Percentiles rank a stretch among this genome's conserved stretches.
Evolutionary conservation across 257 asterid genomes (phyloP).

Genomic region (Striga asiatica): DNA sequence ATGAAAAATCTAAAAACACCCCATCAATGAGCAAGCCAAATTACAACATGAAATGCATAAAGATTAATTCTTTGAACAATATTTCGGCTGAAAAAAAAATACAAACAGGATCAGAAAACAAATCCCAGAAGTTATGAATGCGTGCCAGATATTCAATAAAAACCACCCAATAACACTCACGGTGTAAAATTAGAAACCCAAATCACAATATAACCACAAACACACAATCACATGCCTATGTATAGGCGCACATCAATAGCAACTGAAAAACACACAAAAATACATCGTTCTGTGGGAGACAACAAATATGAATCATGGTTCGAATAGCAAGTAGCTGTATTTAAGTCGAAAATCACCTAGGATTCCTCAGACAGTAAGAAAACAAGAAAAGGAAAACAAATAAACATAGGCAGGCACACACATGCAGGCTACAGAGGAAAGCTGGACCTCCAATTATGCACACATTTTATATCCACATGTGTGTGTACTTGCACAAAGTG

Average conservation of each 20-base stretch:
- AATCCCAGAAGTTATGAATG: background rate
- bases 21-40: conserved; percentile 5
- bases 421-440: conserved; percentile 24
- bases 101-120: background rate
- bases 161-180: conserved; percentile 1
- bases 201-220: background rate
- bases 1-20: background rate
- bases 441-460: conserved; percentile 20
- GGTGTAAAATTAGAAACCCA: background rate
- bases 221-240: background rate
- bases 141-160: background rate
- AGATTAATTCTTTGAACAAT: conserved; percentile 14
- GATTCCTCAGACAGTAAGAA: conserved; percentile 17
- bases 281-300: background rate
- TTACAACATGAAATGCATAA: conserved; percentile 6
- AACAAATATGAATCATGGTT: background rate
- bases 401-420: background rate
- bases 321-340: background rate
- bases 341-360: conserved; percentile 19
- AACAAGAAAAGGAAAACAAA: background rate
- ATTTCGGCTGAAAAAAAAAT: background rate
- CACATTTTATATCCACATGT: conserved; percentile 12
- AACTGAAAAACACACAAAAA: background rate
- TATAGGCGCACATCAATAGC: conserved; percentile 1
- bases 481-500: conserved; percentile 18